Conservation (phyloP, 2,329 filamentous ascomycete species). For the Ophiostoma ulmi region DNA sequence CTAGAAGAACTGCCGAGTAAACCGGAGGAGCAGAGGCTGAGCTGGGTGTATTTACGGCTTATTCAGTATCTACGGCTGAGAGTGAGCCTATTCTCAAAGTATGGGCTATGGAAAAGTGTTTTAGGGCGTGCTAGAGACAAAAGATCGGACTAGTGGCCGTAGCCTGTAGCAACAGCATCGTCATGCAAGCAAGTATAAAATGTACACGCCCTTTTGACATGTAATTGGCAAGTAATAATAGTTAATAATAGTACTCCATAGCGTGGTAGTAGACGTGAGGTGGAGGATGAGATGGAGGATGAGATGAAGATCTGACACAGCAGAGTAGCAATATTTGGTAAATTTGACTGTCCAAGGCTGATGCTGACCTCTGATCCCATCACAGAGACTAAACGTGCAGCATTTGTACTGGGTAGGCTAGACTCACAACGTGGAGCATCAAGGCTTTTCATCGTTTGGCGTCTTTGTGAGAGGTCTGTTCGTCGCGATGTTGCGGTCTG, state of each 20-base stretch:
- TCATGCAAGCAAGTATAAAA: slow-evolving; percentile 1
- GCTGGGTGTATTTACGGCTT: not conserved
- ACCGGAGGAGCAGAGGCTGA: slow-evolving; percentile 3
- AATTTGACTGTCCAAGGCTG: not conserved
- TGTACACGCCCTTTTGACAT: not conserved
- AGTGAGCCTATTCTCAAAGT: not conserved
- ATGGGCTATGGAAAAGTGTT: not conserved
- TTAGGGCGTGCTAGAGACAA: not conserved
- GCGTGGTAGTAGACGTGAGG: not conserved
- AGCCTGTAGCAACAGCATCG: slow-evolving; percentile 12
- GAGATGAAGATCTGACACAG: slow-evolving; percentile 6
- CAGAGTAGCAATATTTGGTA: not conserved
- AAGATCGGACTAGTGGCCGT: not conserved
- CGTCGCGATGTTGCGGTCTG: slow-evolving; percentile 7
- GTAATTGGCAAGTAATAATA: not conserved
- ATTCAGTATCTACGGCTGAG: not conserved
- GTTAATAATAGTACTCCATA: too few relatives aligned
- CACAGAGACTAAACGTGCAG: not conserved
- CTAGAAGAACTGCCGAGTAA: not conserved
- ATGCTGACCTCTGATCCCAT: not conserved
- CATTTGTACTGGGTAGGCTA: not conserved
- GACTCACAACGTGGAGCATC: not conserved
- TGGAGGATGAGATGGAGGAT: not conserved
- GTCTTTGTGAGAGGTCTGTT: not conserved
- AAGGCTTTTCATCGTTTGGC: not conserved